phyloP scores from a whole-genome alignment of 208 protist species.

The Acanthamoeba triangularis region DNA sequence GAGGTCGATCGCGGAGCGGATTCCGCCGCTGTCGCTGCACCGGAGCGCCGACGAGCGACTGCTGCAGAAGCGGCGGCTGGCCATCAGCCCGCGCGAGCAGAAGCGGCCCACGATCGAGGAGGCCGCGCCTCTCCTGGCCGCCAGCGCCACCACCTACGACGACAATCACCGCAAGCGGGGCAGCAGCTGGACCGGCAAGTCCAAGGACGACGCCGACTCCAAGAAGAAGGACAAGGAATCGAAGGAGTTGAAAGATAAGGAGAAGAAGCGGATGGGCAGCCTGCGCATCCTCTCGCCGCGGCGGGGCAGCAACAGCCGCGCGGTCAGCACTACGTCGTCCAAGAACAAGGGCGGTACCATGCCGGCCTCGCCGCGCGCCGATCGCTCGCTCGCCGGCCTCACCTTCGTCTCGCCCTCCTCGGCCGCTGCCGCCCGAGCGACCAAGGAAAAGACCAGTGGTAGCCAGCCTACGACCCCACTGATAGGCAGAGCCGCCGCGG shows the following conservation, averaged over 20 bases:
- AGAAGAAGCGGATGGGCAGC: conserved; percentile 50
- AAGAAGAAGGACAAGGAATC: conserved; percentile 30
- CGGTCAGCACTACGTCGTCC: neutral
- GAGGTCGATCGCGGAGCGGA: neutral
- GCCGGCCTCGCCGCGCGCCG: neutral
- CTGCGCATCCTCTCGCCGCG: conserved; percentile 58
- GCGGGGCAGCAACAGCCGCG: conserved; percentile 23
- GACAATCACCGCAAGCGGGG: conserved; percentile 3
- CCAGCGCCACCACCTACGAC: neutral
- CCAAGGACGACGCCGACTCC: neutral
- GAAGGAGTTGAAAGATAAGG: neutral
- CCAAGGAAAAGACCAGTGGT: neutral
- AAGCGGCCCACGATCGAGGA: conserved; percentile 27
- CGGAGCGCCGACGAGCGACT: conserved; percentile 10
- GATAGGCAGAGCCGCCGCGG: neutral
- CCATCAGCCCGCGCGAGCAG: neutral
- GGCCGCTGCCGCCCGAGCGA: too few relatives aligned
- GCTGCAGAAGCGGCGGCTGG: neutral
- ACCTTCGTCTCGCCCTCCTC: neutral
- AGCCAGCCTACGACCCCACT: neutral
- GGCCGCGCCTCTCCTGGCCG: neutral
- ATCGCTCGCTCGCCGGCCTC: neutral
- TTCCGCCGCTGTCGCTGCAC: neutral
- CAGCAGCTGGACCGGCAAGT: conserved; percentile 57
- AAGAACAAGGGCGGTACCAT: neutral